Percentiles rank a stretch among this genome's conserved stretches.
phyloP scores from a whole-genome alignment of 768 basidiomycete genomes.

The Kwoniella sp. region DNA sequence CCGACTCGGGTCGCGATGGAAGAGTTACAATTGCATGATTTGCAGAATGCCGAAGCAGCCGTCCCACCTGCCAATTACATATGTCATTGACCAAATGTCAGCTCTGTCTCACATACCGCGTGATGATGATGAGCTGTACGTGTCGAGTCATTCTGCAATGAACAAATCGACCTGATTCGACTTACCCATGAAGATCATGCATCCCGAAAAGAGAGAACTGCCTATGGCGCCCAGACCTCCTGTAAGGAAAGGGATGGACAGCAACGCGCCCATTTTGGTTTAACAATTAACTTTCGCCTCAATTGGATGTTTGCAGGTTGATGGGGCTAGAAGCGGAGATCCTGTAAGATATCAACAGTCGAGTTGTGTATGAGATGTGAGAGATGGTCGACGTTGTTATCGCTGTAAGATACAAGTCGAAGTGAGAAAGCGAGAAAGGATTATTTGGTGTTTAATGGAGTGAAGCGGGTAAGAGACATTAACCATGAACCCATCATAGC shows the following conservation, averaged over 20 bases:
- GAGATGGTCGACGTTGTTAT: too few species aligned
- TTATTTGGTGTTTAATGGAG: not conserved
- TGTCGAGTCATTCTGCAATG: not conserved
- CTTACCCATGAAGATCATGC: constrained; percentile 60
- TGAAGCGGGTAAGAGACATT: not conserved
- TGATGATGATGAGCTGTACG: too few species aligned
- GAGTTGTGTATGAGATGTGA: too few species aligned
- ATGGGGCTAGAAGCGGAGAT: too few species aligned
- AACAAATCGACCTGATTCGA: constrained; percentile 66
- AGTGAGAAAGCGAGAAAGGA: not conserved
- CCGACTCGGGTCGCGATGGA: constrained; percentile 96
- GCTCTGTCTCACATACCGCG: too few species aligned
- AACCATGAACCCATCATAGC: too few species aligned
- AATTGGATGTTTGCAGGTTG: too few species aligned
- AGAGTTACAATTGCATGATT: constrained; percentile 98
- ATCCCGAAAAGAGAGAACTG: constrained; percentile 64
- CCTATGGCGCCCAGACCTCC: constrained; percentile 61
- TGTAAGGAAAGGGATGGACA: constrained; percentile 57
- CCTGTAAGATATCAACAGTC: not conserved
- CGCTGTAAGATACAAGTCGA: not conserved
- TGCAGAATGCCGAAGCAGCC: constrained; percentile 93
- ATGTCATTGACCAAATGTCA: too few species aligned
- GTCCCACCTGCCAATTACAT: too few species aligned
- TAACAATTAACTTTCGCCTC: not conserved
- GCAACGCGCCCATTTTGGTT: constrained; percentile 56